Conservation (phyloP, 805 yeast species). For the Pichia rugopelliculosa region DNA sequence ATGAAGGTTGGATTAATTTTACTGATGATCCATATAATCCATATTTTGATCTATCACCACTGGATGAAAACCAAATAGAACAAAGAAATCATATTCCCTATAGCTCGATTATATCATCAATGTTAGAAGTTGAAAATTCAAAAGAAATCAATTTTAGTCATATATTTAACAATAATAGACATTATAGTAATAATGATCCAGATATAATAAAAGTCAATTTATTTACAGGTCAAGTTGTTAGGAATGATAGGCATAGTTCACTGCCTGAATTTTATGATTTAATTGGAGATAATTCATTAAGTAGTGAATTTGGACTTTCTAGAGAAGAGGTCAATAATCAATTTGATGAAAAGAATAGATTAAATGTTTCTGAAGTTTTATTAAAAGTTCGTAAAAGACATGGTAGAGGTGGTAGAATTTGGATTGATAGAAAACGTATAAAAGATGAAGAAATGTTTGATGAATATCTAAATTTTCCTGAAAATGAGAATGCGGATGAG, state of each 20-base stretch:
- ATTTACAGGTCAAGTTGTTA: slow-evolving; percentile 41
- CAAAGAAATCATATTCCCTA: slow-evolving; percentile 67
- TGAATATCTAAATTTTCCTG: slow-evolving; percentile 36
- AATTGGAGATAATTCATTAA: slow-evolving; percentile 20
- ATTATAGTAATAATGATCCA: slow-evolving; percentile 25
- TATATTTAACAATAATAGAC: slow-evolving; percentile 38
- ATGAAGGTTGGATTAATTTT: slow-evolving; percentile 70
- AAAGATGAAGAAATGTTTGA: slow-evolving; percentile 21
- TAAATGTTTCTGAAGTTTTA: slow-evolving; percentile 40
- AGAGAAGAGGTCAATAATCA: slow-evolving; percentile 13
- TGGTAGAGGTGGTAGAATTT: slow-evolving; percentile 63
- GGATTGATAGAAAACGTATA: slow-evolving; percentile 64
- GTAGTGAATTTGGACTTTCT: slow-evolving; percentile 18
- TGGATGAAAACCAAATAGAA: slow-evolving; percentile 34
- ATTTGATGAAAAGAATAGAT: slow-evolving; percentile 14
- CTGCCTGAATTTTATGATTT: slow-evolving; percentile 40
- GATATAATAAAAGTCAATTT: slow-evolving; percentile 36
- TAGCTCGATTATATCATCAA: slow-evolving; percentile 67
- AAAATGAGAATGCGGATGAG: slow-evolving; percentile 15
- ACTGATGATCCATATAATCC: slow-evolving; percentile 87
- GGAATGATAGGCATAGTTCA: slow-evolving; percentile 29
- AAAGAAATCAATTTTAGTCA: slow-evolving; percentile 43
- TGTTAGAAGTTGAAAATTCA: slow-evolving; percentile 56
- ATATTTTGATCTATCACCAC: slow-evolving; percentile 58
- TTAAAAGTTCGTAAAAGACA: slow-evolving; percentile 64